Percentiles rank a stretch among this genome's conserved stretches.
Evolutionary conservation across 805 yeast species (phyloP).

Genomic region (Myxozyma monticola): DNA sequence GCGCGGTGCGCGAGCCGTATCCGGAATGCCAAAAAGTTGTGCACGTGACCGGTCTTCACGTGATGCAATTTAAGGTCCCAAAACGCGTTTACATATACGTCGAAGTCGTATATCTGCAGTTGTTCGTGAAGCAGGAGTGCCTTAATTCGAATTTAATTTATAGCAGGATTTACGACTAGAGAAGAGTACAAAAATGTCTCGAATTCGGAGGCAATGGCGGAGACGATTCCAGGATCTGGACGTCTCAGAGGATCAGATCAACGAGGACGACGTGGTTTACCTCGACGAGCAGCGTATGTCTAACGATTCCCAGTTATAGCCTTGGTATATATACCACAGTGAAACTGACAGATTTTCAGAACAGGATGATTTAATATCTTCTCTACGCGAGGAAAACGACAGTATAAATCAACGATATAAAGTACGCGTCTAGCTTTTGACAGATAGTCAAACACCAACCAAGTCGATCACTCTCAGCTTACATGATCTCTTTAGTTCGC

Average conservation of each 20-base stretch:
- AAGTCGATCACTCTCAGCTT: background rate
- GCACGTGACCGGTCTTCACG: no score
- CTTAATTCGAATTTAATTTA: slow-evolving; percentile 10
- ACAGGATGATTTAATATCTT: slow-evolving; percentile 24
- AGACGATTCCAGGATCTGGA: slow-evolving; percentile 8
- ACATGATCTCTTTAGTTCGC: no score
- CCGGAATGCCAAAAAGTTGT: no score
- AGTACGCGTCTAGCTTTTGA: slow-evolving; percentile 5
- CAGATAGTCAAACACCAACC: background rate
- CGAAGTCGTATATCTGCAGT: no score
- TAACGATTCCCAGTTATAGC: no score
- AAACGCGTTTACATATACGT: no score
- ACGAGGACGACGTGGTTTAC: slow-evolving; percentile 18
- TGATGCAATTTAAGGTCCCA: no score
- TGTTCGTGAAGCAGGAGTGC: no score
- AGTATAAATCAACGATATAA: slow-evolving; percentile 17
- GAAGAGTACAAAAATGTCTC: slow-evolving; percentile 14
- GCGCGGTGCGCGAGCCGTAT: no score
- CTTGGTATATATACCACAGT: background rate
- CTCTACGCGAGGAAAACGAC: slow-evolving; percentile 22
- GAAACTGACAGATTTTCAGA: slow-evolving; percentile 8
- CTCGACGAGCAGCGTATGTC: slow-evolving; percentile 29
- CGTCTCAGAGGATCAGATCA: slow-evolving; percentile 9
- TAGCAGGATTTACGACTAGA: slow-evolving; percentile 16
- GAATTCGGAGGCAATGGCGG: slow-evolving; percentile 18